A percentile compares a stretch with the other conserved stretches of the same genome.
Conservation (phyloP, 2,329 filamentous ascomycete species). For the Trichoderma pleuroti region DNA sequence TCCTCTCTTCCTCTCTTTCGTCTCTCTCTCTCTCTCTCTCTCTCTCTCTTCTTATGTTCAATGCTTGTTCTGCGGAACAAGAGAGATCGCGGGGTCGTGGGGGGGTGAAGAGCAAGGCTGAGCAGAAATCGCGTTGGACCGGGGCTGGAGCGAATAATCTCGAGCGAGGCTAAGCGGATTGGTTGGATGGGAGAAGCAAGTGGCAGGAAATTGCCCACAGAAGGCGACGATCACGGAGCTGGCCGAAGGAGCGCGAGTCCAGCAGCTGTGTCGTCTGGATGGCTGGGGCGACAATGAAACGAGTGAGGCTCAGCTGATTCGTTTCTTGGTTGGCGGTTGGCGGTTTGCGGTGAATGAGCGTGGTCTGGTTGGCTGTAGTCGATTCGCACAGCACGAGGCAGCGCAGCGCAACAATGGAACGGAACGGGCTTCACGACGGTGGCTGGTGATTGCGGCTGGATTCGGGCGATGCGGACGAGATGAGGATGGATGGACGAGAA, state of each 20-base stretch:
- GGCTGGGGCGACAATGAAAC: not conserved
- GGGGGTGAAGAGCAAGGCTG: conserved; percentile 16
- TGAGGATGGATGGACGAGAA: conserved; percentile 10
- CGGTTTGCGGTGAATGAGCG: not conserved
- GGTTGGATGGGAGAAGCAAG: not conserved
- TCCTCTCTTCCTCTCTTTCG: not conserved
- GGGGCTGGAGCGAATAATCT: conserved; percentile 3
- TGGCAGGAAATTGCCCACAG: not conserved
- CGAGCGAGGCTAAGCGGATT: conserved; percentile 1
- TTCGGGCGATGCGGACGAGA: conserved; percentile 14
- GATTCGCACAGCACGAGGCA: not conserved
- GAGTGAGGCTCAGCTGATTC: conserved; percentile 2
- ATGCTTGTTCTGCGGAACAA: not conserved
- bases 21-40: not conserved
- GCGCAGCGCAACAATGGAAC: not conserved
- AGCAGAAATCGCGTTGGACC: not conserved
- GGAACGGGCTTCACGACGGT: conserved; percentile 1
- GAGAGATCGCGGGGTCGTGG: conserved; percentile 18
- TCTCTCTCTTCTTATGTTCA: not conserved
- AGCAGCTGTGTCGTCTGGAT: not conserved
- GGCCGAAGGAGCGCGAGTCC: not conserved
- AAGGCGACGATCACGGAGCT: conserved; percentile 11
- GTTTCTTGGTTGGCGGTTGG: not conserved
- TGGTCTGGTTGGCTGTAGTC: not conserved
- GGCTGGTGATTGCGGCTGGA: conserved; percentile 2